Base-by-base conservation (phyloP, 2,329 filamentous ascomycete genomes). In the Aspergillaceae sp. region DNA sequence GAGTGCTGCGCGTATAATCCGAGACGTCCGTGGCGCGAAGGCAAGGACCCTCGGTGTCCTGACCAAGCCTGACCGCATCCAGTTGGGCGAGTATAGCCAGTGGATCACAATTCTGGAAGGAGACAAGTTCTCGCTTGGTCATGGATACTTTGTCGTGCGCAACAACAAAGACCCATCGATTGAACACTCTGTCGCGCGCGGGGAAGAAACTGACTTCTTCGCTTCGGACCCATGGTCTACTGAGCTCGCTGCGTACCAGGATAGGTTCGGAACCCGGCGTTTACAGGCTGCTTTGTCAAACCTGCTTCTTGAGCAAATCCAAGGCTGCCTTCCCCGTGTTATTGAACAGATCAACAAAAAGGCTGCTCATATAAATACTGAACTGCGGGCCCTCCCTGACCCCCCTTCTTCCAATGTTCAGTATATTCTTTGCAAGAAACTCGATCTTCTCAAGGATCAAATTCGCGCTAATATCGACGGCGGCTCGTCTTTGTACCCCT, bases 101-200 rank as follows among this genome's bases (percentile, higher is more conserved):
- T 87, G 85, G 76, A 60, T 78, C 0, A 68, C 75, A 0, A 83
- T 89, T 46, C 72, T 94, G 4, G 69, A 72, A 0, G 79, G 80
- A 0, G 60, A 77, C 2, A 76, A 77, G 2, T 87, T 86, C 48
- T 58, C 62, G 0, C 76, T 90, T 0, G 83, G 82, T 0, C 74
- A 86, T n/a, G 86, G 85, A 0, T 95, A 91, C 58, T 94, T 83
- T 50, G 79, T 87, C 6, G 87, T 90, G 0, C 86, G 83, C 0
- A 72, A 72, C 42, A 71, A 70, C n/a, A 66, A 77, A 0, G 60
- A 75, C 8, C 51, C 63, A 0, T 52, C 61, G 0, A 58, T 77
- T 0, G 67, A 68, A 1, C 73, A 81, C 46, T 45, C 56, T 0
- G 55, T 69, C 4, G 79, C 80, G 0, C 68, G 78, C 0, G 10